phyloP scores from a whole-genome alignment of 768 basidiomycete genomes.

The Suillus lakei region DNA sequence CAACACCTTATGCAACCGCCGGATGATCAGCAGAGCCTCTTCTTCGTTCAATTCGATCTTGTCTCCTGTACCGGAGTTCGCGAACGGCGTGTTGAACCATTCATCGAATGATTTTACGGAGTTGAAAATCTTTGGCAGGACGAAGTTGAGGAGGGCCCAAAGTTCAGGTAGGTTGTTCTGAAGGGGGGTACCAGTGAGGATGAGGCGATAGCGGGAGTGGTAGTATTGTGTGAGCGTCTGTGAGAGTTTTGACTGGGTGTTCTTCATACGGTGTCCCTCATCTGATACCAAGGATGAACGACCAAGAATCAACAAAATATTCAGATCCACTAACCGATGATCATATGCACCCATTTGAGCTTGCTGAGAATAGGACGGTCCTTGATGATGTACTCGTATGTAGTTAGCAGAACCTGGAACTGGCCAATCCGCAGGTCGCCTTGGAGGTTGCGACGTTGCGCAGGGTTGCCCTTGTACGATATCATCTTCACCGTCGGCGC shows the following conservation, averaged over 20 bases:
- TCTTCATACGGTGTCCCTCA: conserved; percentile 99
- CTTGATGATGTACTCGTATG: conserved; percentile 98
- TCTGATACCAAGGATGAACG: conserved; percentile 47
- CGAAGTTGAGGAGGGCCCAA: conserved; percentile 96
- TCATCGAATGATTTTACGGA: conserved; percentile 99
- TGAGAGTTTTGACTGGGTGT: conserved; percentile 86
- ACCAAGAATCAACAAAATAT: background rate
- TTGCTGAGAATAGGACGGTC: conserved; percentile 90
- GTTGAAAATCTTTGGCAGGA: conserved; percentile 94
- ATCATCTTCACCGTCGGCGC: conserved; percentile 81
- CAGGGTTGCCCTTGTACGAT: conserved; percentile 92
- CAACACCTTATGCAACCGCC: conserved; percentile 94
- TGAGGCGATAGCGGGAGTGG: conserved; percentile 90
- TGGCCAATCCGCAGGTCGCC: conserved; percentile 75
- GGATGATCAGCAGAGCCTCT: conserved; percentile 96
- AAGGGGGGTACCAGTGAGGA: conserved; percentile 93
- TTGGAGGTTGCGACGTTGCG: conserved; percentile 79
- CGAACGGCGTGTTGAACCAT: conserved; percentile 99
- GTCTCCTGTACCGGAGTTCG: conserved; percentile 96
- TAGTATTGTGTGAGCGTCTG: conserved; percentile 93
- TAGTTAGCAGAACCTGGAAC: conserved; percentile 93
- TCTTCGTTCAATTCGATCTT: conserved; percentile 99
- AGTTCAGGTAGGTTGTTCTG: conserved; percentile 97
- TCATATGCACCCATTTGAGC: conserved; percentile 97
- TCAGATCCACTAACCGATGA: conserved; percentile 66